Evolutionary conservation across 1,284 basidiomycete genomes (phyloP).

Genomic region (Melampsora abietis-canadensis): DNA sequence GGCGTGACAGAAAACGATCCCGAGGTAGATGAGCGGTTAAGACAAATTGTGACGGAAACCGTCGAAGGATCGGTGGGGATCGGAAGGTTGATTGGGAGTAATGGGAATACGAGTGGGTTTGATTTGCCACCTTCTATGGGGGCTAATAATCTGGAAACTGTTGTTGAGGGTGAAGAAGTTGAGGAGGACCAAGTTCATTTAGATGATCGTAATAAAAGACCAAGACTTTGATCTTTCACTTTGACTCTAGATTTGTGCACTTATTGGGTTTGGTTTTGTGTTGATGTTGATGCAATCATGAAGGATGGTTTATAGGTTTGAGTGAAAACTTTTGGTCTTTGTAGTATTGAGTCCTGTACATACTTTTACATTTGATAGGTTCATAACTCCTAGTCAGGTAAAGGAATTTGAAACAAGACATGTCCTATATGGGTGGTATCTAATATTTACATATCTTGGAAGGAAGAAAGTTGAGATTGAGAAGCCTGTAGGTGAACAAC

Average conservation of each 20-base stretch:
- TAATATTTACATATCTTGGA: too few species aligned
- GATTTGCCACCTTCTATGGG: not conserved
- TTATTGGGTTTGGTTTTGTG: too few species aligned
- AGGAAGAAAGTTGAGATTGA: too few species aligned
- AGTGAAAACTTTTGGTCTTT: too few species aligned
- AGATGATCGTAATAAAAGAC: slow-evolving; percentile 11
- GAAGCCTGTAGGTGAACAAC: too few species aligned
- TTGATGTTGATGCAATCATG: too few species aligned
- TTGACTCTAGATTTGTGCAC: not conserved
- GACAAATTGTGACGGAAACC: slow-evolving; percentile 26
- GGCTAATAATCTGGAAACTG: slow-evolving; percentile 1
- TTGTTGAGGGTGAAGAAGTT: slow-evolving; percentile 25
- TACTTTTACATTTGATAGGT: too few species aligned
- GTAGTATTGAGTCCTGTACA: too few species aligned
- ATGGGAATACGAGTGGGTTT: not conserved
- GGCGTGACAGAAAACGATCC: slow-evolving; percentile 23
- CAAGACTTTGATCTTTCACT: slow-evolving; percentile 12
- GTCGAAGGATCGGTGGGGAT: slow-evolving; percentile 27
- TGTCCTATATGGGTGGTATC: too few species aligned
- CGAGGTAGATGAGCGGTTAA: slow-evolving; percentile 21
- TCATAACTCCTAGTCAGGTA: too few species aligned
- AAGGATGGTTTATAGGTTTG: too few species aligned
- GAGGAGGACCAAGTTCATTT: not conserved
- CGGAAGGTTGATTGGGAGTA: slow-evolving; percentile 22
- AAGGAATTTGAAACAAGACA: too few species aligned